Evolutionary conservation across 108 stramenopile species (phyloP).

Genomic region (Stephanodiscus triporus): DNA sequence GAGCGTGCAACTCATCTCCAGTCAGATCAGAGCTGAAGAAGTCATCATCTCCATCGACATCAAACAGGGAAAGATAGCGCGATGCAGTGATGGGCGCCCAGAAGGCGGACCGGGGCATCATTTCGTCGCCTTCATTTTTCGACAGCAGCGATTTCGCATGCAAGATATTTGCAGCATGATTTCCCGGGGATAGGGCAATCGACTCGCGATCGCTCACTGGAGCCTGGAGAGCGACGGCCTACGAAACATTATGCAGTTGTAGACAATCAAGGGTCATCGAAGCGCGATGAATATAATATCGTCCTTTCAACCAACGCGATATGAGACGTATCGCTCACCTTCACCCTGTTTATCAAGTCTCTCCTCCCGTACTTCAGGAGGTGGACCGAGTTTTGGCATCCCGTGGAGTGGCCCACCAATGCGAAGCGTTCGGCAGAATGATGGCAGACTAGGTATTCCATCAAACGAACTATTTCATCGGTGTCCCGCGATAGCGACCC

Average conservation of each 20-base stretch:
- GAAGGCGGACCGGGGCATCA: constrained; percentile 89
- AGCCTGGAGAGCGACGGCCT: constrained; percentile 87
- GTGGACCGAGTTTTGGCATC: constrained; percentile 91
- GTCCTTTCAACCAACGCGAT: background rate
- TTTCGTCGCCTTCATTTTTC: constrained; percentile 81
- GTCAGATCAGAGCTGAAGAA: constrained; percentile 92
- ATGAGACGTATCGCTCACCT: constrained; percentile 18
- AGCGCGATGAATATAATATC: background rate
- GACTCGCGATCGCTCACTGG: constrained; percentile 93
- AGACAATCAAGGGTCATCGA: background rate
- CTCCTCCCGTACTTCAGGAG: constrained; percentile 67
- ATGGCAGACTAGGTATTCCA: constrained; percentile 63
- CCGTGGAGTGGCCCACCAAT: constrained; percentile 93
- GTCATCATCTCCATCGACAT: constrained; percentile 85
- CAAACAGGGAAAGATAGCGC: constrained; percentile 80
- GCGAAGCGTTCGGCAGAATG: constrained; percentile 63
- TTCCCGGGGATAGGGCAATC: constrained; percentile 32
- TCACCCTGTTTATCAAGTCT: constrained; percentile 49
- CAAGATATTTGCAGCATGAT: constrained; percentile 47
- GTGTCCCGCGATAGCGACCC: constrained; percentile 74
- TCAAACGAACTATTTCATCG: constrained; percentile 55
- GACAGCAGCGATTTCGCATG: constrained; percentile 58
- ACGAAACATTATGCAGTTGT: background rate
- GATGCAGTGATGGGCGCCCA: constrained; percentile 95
- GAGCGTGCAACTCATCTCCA: constrained; percentile 69